Base-by-base conservation (phyloP, 805 yeast genomes). In the Candida pini region DNA sequence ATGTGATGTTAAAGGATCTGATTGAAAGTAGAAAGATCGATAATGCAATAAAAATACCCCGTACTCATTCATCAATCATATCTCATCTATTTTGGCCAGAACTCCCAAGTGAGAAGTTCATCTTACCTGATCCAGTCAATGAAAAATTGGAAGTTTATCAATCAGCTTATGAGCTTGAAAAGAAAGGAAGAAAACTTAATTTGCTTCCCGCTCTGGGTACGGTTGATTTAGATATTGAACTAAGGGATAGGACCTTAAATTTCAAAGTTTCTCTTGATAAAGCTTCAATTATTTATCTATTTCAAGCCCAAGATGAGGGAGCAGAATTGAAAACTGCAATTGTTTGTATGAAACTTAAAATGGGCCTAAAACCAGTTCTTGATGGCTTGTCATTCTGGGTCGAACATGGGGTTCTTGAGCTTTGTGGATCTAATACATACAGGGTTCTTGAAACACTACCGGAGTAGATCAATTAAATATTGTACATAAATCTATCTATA, bases 11-110 rank as follows among this genome's bases (percentile, higher is more conserved):
- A 13, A 60, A 71, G 26, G 96, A 87, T 54, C 67, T 88, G 8
- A 51, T 62, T 14, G 74, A 73, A 18, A 81, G 94, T 45, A 62
- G 66, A 35, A 46, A 49, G 3, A 54, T 75, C 7, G 75, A 78
- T 43, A 36, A 40, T 4, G 38, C 49, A 5, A 58, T 74, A 13
- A 42, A 18, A 30, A 43, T 57, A 10, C 38, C 46, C 5, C 39
- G 41, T 2, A 62, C 79, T 21, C 75, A 73, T 34, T 73, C 85
- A 0, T 67, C 81, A 3, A 66, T 87, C 14, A 60, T 90, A 9
- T 87, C 96, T 1, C 75, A 81, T 40, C 56, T 83, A 14, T 90
- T 78, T 53, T 90, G 98, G 98, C 86, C 89, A 1, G 62, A 67
- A 4, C 48, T 72, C n/a, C 48, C 64, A 19, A 56, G 61, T 5